Percentiles rank a stretch among this genome's conserved stretches.
These are phyloP conservation scores for Calocybe gambosa DNA, from an alignment of 1,284 basidiomycete species.

Conservation along the genomic window DNA sequence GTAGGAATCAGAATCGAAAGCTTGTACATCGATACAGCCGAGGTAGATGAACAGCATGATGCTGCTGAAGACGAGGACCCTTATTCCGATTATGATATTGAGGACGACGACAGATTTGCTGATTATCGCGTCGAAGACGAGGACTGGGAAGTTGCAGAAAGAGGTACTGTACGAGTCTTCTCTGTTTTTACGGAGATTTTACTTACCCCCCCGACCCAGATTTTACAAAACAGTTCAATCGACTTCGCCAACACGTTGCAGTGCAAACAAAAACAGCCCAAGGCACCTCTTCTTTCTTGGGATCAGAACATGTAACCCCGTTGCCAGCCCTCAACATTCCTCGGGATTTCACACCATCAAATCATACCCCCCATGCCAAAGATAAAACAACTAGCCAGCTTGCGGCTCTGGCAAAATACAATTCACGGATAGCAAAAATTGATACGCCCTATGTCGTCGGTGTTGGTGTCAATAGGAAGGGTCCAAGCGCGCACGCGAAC, in stretches of 20 bases:
- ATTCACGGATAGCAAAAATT: constrained; percentile 61
- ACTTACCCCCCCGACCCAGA: constrained; percentile 42
- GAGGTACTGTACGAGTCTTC: constrained; percentile 38
- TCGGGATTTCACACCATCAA: constrained; percentile 20
- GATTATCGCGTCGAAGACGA: constrained; percentile 74
- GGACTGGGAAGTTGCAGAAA: constrained; percentile 85
- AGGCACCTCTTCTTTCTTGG: constrained; percentile 45
- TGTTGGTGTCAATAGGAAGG: constrained; percentile 83
- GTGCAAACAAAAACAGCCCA: constrained; percentile 63
- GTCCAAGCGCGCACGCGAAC: constrained; percentile 79
- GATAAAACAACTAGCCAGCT: constrained; percentile 64
- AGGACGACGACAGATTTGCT: constrained; percentile 41
- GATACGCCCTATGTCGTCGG: constrained; percentile 74
- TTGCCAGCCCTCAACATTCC: constrained; percentile 75
- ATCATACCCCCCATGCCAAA: constrained; percentile 27
- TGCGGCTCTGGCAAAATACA: constrained; percentile 64
- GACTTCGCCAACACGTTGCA: constrained; percentile 79
- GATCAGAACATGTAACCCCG: constrained; percentile 44
- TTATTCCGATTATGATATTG: constrained; percentile 1
- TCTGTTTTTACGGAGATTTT: constrained; percentile 1
- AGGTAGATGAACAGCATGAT: constrained; percentile 27
- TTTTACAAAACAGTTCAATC: constrained; percentile 96
- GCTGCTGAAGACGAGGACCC: constrained; percentile 33
- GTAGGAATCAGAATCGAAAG: constrained; percentile 25
- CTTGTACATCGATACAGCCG: constrained; percentile 44